These are phyloP conservation scores for Hibiscus trionum DNA, from an alignment of 345 rosid genomes.

Conservation along the genomic window DNA sequence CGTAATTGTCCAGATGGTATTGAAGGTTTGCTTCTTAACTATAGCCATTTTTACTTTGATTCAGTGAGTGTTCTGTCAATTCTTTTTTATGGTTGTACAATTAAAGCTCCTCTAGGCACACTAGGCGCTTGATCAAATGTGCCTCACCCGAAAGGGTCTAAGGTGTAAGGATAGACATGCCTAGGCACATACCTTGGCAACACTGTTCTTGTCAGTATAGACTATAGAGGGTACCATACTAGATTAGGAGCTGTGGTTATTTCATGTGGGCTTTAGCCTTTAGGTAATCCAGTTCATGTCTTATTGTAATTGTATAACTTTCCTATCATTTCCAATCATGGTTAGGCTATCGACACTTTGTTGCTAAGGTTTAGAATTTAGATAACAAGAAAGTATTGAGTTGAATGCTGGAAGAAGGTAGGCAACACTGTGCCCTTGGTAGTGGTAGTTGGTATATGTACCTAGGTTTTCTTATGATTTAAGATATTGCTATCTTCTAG, in stretches of 20 bases:
- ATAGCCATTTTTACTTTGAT: neutral
- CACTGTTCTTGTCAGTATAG: neutral
- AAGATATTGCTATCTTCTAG: neutral
- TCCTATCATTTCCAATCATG: neutral
- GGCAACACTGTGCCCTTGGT: neutral
- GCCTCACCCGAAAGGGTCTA: too few species aligned
- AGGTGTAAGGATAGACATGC: too few species aligned
- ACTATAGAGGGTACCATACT: neutral
- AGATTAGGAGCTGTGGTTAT: neutral
- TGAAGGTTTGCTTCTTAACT: constrained; percentile 53
- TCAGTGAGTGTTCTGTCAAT: neutral
- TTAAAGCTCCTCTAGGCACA: neutral
- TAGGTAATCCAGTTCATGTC: neutral
- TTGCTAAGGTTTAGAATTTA: neutral
- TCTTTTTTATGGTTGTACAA: neutral
- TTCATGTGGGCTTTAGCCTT: neutral
- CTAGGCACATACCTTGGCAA: too few species aligned
- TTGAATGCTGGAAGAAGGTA: neutral
- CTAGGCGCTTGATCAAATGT: neutral
- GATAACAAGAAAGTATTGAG: neutral
- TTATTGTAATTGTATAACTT: neutral
- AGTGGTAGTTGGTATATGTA: neutral
- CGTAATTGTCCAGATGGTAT: constrained; percentile 67
- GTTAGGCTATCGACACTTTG: neutral
- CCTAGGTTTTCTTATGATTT: neutral